Conservation (phyloP, 2,329 filamentous ascomycete genomes). For the Rhinocladiella similis region DNA sequence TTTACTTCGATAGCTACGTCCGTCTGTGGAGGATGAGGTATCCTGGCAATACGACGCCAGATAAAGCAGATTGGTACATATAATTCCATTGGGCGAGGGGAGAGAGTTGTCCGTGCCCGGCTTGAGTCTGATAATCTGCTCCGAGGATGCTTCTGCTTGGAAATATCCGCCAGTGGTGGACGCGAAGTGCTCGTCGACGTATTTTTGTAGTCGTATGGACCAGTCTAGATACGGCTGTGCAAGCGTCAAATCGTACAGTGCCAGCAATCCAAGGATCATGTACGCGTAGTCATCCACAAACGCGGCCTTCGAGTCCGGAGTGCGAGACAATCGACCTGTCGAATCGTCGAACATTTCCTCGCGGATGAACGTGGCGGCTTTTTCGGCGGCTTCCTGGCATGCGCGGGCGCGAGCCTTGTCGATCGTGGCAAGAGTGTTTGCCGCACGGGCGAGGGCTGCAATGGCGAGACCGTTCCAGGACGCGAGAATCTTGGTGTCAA, state of each 20-base stretch:
- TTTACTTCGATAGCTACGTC: constrained; percentile 50
- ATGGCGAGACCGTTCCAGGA: constrained; percentile 90
- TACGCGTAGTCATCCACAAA: constrained; percentile 97
- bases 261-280: constrained; percentile 76
- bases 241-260: constrained; percentile 80
- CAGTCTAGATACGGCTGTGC: constrained; percentile 75
- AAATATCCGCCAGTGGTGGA: constrained; percentile 30
- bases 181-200: constrained; percentile 77
- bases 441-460: constrained; percentile 73
- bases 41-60: constrained; percentile 70
- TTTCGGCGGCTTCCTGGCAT: constrained; percentile 66
- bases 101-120: constrained; percentile 92
- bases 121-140: constrained; percentile 70
- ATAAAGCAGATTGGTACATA: constrained; percentile 83
- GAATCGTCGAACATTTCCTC: constrained; percentile 68
- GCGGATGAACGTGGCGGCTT: constrained; percentile 71
- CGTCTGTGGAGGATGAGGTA: constrained; percentile 34
- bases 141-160: constrained; percentile 16
- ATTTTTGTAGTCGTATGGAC: constrained; percentile 74
- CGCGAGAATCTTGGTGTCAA: constrained; percentile 86
- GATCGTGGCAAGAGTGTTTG: constrained; percentile 64
- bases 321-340: constrained; percentile 65
- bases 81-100: constrained; percentile 84
- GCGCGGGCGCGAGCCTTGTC: constrained; percentile 57
- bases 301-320: constrained; percentile 58